Evolutionary conservation across 108 stramenopile species (phyloP), one percentile per base, ranked within the genome.

Genomic region (Nannochloropsis salina): DNA sequence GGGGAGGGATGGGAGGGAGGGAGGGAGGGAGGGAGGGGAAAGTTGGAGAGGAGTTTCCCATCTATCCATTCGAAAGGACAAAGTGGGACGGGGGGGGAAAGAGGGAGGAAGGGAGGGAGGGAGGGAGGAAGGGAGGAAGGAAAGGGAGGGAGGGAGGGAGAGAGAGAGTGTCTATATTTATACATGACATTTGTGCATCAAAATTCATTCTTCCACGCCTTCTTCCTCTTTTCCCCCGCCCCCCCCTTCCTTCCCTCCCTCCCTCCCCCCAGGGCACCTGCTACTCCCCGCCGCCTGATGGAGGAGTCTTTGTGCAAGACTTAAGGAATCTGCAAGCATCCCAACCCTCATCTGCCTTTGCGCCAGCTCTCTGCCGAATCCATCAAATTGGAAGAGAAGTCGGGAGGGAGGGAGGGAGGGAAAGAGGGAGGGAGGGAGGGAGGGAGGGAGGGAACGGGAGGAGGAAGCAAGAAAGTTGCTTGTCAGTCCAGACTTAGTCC

Each of bases 21-120:
- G 47, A 12, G 47, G 12, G 47, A 12, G 47, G 12, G 47, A 12
- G 47, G 12, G 47, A 12, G 47, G 47, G 47, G 47, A 12, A 12
- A 12, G 47, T 12, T 11, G 47, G 47, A 11, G 47, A 12, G 9
- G 47, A 11, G 47, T 51, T 9, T 9, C 47, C 47, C 10, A 51
- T 12, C 10, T 9, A 51, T 51, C 47, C 10, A 12, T 11, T 11
- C 10, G 47, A 11, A 51, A 12, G 47, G 47, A 51, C 10, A 51
- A 12, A 51, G 47, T 9, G 47, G 12, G 47, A 12, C 10, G 12
- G 47, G 12, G 47, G 12, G 47, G 12, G 47, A 51, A 12, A 12
- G 47, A 51, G 47, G 47, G 47, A 51, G 47, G 47, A 12, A 51
- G 47, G 47, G 47, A 51, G 47, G 47, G 47, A 51, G 47, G 47